These are phyloP conservation scores for Dittrichia graveolens DNA, from an alignment of 129 eudicot genomes.

Conservation along the genomic window DNA sequence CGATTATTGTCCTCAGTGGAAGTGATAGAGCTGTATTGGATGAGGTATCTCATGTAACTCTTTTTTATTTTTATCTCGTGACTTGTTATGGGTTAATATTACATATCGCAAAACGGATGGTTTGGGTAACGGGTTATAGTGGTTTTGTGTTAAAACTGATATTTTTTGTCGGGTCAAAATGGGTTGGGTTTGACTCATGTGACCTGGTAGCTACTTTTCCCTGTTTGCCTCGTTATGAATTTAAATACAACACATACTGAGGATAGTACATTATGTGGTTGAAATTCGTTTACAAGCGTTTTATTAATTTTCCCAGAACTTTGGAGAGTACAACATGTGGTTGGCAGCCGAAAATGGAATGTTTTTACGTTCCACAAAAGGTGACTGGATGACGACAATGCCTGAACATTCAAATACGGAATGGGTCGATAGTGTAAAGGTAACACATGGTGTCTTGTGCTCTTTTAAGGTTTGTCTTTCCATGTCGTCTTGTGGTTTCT, in stretches of 20 bases:
- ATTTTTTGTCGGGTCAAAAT: neutral
- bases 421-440: conserved; percentile 91
- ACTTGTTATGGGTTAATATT: conserved; percentile 1
- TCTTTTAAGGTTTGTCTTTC: neutral
- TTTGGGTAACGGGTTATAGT: neutral
- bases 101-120: neutral
- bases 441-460: conserved; percentile 23
- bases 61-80: neutral
- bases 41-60: conserved; percentile 45
- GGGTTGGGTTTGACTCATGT: neutral
- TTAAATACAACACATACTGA: too few relatives aligned
- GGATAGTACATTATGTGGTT: too few relatives aligned
- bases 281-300: neutral
- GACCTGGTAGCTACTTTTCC: neutral
- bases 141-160: neutral
- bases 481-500: conserved; percentile 1
- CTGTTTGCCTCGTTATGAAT: neutral
- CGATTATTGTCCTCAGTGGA: conserved; percentile 89
- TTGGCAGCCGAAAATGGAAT: conserved; percentile 93
- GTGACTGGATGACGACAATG: conserved; percentile 98
- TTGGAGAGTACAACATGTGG: conserved; percentile 80
- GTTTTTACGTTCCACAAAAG: conserved; percentile 76
- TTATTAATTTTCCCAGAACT: conserved; percentile 57
- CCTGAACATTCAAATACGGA: conserved; percentile 95
- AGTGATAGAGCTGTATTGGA: conserved; percentile 74